Evolutionary conservation across 257 asterid genomes (phyloP).

Genomic region (Buddleja alternifolia): DNA sequence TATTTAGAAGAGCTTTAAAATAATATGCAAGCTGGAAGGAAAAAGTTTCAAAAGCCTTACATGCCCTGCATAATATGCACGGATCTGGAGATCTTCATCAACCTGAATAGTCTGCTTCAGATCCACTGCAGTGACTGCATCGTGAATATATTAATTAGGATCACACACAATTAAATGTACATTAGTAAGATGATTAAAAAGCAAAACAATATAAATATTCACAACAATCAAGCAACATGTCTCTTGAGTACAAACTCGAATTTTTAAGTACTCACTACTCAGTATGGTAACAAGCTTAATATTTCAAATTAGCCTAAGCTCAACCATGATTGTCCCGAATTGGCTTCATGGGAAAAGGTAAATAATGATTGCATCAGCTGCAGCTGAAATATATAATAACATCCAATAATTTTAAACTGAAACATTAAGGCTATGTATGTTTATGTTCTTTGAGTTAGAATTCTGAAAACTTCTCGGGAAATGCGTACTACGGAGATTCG

Average conservation of each 20-base stretch:
- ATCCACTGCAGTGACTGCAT: constrained; percentile 83
- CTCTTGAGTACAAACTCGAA: constrained; percentile 8
- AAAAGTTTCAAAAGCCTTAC: constrained; percentile 45
- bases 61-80: constrained; percentile 98
- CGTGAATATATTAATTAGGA: constrained; percentile 5
- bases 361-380: too few species aligned
- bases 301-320: constrained; percentile 1
- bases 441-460: too few species aligned
- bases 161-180: not conserved
- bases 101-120: constrained; percentile 88
- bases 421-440: too few species aligned
- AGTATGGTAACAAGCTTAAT: not conserved
- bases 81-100: constrained; percentile 80
- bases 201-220: not conserved
- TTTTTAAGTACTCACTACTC: not conserved
- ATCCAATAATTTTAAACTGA: too few species aligned
- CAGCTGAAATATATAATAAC: too few species aligned
- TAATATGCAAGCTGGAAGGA: constrained; percentile 7
- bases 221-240: constrained; percentile 18
- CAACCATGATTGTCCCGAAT: not conserved
- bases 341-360: too few species aligned
- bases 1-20: not conserved
- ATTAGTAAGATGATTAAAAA: too few species aligned
- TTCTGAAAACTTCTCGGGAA: too few species aligned
- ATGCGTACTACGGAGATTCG: too few species aligned